Evolutionary conservation across 106 monocot genomes (phyloP).

Genomic region (Apostasia shenzhenica): DNA sequence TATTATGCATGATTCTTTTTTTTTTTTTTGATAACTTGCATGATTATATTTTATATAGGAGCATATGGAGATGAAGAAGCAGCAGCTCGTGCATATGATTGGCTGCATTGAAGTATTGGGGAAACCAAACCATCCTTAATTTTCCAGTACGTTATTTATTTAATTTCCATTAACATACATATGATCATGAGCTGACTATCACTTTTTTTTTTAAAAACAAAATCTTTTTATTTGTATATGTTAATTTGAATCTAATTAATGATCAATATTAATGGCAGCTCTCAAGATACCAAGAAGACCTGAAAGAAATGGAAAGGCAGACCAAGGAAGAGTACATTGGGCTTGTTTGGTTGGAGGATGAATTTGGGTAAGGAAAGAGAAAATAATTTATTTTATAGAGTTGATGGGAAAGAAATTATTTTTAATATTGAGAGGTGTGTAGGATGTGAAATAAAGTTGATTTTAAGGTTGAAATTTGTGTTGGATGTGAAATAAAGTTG

Average conservation of each 20-base stretch:
- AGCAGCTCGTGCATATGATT: conserved; percentile 80
- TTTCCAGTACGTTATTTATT: conserved; percentile 49
- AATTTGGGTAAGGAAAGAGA: too few species aligned
- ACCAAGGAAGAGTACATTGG: conserved; percentile 79
- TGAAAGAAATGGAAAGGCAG: conserved; percentile 66
- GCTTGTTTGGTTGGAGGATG: too few species aligned
- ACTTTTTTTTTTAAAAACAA: neutral
- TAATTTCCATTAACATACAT: neutral
- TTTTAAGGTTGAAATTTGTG: too few species aligned
- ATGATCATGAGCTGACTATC: too few species aligned
- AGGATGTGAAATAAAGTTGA: too few species aligned
- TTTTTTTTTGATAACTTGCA: neutral
- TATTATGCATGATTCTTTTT: neutral
- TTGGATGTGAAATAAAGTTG: too few species aligned
- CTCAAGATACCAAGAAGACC: conserved; percentile 45
- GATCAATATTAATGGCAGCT: conserved; percentile 13
- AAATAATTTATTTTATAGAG: too few species aligned
- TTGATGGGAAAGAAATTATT: too few species aligned
- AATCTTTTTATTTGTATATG: neutral
- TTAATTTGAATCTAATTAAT: neutral
- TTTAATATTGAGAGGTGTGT: too few species aligned
- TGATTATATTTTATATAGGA: conserved; percentile 27
- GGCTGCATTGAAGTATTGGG: conserved; percentile 92
- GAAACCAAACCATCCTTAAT: conserved; percentile 58
- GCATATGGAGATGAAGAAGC: conserved; percentile 75